Percentiles rank a stretch among this genome's conserved stretches.
These are phyloP conservation scores for Alloteropsis semialata DNA, from an alignment of 176 grass and related monocot species.

Conservation along the genomic window DNA sequence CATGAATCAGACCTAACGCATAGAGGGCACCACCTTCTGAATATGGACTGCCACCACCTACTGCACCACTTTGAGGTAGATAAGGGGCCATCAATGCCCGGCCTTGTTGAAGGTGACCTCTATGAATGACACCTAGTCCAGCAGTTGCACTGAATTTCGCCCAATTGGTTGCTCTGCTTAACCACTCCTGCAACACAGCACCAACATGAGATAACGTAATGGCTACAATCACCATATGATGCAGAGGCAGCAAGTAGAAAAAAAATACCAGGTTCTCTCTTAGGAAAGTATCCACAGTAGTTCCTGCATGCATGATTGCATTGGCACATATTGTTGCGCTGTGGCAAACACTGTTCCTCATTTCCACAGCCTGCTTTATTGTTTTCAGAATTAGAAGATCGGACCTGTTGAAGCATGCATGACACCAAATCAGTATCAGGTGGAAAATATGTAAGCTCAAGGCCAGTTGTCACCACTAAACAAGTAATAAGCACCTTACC, in stretches of 20 bases:
- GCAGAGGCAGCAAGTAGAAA: conserved; percentile 7
- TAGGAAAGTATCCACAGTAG: conserved; percentile 97
- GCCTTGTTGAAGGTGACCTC: conserved; percentile 96
- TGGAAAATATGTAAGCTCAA: background rate
- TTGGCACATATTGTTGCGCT: conserved; percentile 98
- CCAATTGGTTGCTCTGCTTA: conserved; percentile 99
- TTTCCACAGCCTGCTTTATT: conserved; percentile 99
- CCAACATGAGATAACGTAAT: conserved; percentile 8
- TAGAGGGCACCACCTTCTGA: conserved; percentile 99
- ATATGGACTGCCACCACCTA: conserved; percentile 94
- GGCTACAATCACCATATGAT: conserved; percentile 4
- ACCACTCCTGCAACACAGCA: conserved; percentile 72
- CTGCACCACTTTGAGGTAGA: conserved; percentile 90
- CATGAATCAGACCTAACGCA: conserved; percentile 97
- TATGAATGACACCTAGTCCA: conserved; percentile 97
- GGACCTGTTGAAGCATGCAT: conserved; percentile 59
- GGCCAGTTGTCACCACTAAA: background rate
- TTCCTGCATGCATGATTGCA: conserved; percentile 99
- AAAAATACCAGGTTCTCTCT: conserved; percentile 89
- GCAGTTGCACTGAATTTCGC: conserved; percentile 98
- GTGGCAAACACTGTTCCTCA: conserved; percentile 99
- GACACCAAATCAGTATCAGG: conserved; percentile 24
- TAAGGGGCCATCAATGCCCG: conserved; percentile 98
- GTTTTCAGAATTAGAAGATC: conserved; percentile 99
- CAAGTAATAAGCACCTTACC: conserved; percentile 40